Evolutionary conservation across 768 basidiomycete genomes (phyloP), one percentile per base, ranked within the genome.

Genomic region (Harrya chromipes): DNA sequence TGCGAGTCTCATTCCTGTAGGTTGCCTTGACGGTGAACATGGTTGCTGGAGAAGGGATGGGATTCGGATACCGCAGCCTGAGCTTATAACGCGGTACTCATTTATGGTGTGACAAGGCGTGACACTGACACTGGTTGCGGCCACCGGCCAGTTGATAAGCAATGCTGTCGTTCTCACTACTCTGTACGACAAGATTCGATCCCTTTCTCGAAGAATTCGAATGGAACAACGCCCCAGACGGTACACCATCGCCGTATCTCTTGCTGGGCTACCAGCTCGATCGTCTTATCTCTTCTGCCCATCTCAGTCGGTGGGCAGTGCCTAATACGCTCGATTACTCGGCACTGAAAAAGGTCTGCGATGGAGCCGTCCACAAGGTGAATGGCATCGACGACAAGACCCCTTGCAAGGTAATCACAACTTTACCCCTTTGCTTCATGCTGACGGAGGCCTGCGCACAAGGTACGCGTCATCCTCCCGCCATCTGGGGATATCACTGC

Each of bases 21-120:
- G 85, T 85, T n/a, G 82, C 86, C 69, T 90, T 90, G 62, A 90
- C 78, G 49, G 81, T 80, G 73, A 89, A 88, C 80, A 84, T 83
- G 70, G 73, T 67, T 57, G 56, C 40, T 47, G 65, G 24, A 21
- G 54, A 52, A 64, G 61, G 26, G 27, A 37, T 29, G 53, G 45
- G 40, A 34, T 23, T 59, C 48, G 42, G 48, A 43, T 4, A 33
- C 50, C 58, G 58, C 63, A 56, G 61, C 60, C 45, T 43, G n/a
- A n/a, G n/a, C n/a, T n/a, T n/a, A n/a, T n/a, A n/a, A 52, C 43
- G 17, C 47, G 47, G 45, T 34, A 47, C 39, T 39, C 39, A 54
- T 62, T 57, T 57, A 59, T 49, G 34, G 38, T 16, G 64, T 68
- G 61, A 66, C 63, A 34, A 6, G 29, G 51, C 19, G 61, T 63